Base-by-base conservation (phyloP, 495 filamentous ascomycete genomes). In the Pyrenula massariospora region DNA sequence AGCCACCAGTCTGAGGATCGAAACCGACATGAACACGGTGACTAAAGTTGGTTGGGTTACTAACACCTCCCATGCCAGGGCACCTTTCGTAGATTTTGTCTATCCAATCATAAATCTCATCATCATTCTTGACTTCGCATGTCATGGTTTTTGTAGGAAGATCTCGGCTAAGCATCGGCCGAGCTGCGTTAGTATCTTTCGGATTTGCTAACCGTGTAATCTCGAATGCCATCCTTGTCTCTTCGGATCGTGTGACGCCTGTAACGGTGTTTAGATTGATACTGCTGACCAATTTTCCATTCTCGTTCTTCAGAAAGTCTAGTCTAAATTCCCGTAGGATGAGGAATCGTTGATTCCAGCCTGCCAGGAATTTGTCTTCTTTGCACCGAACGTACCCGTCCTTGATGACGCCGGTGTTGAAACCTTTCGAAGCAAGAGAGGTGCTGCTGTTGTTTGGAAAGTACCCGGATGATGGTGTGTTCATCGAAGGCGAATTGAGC, bases 1-100 rank as follows among this genome's bases (percentile, higher is more conserved):
- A 98, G 54, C 88, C 89, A 22, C 94, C 94, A 11, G 88, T 92
- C 47, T 86, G 80, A 22, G 91, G 89, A 66, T 98, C 94, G 68
- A 98, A 98, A 48, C 92, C 94, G 61, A 98, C 93, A 67, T 98
- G 93, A 25, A 98, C 89, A 19, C 90, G 85, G 68, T 98, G 93
- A 21, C 85, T 88, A 70, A 98, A 97, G 69, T 96, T 95, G 55
- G 94, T 96, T 2, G 93, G 93, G 68, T 96, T 96, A 72, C 91
- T 96, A 10, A 98, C 94, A 57, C 93, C 93, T 51, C 93, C 91
- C 89, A 96, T 95, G 52, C 89, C 92, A 1, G 93, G 93, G 66
- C 91, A 96, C 58, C 93, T 85, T 57, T 89, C 88, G 66, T 96
- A 96, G 59, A 98, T 93, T 67, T 88, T 87, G 67, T 98, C 93